These are phyloP conservation scores for Astrothelium macrocarpum DNA, from an alignment of 495 filamentous ascomycete species.

Conservation along the genomic window DNA sequence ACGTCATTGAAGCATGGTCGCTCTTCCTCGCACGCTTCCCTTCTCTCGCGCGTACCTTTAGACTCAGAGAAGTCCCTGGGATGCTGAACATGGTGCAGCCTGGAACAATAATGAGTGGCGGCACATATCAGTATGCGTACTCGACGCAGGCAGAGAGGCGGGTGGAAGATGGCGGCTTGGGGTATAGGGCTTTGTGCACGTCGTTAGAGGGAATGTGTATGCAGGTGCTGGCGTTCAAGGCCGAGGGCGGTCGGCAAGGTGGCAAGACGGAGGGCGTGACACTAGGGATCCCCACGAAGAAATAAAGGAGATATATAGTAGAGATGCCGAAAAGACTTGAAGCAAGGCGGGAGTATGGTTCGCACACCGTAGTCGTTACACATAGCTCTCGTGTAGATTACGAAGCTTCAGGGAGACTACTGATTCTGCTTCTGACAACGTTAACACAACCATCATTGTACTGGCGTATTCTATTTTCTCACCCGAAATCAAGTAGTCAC, in stretches of 20 bases:
- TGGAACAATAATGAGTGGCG: not conserved
- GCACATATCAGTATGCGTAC: not conserved
- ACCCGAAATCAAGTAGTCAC: not conserved
- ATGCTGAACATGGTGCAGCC: not conserved
- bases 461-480: no score
- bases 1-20: constrained; percentile 3
- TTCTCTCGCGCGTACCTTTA: not conserved
- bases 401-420: no score
- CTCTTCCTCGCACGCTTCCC: constrained; percentile 6
- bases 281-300: not conserved
- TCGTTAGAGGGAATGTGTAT: not conserved
- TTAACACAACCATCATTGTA: no score
- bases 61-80: not conserved
- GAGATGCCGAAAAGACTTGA: not conserved
- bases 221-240: not conserved
- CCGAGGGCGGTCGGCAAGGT: not conserved
- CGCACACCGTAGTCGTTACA: no score
- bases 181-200: not conserved
- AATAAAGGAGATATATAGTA: not conserved
- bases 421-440: no score
- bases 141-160: not conserved
- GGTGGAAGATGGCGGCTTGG: not conserved
- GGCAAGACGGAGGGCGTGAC: not conserved
- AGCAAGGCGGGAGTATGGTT: not conserved
- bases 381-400: no score